Evolutionary conservation across 306 rosid species (phyloP).

Genomic region (Amphicarpaea edgeworthii): DNA sequence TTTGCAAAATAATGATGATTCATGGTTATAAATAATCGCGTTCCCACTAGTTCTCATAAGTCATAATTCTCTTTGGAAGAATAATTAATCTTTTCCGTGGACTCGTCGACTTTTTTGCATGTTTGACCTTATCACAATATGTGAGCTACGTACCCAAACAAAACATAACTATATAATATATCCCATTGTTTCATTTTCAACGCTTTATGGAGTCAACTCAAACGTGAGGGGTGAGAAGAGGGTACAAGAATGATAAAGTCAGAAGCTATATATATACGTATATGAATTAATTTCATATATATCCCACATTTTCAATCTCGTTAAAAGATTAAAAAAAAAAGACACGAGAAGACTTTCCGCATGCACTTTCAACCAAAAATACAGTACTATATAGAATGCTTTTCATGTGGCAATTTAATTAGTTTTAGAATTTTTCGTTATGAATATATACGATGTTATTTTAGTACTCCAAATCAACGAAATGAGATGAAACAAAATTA

Average conservation of each 20-base stretch:
- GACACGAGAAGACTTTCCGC: neutral
- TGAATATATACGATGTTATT: no score
- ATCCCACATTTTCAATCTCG: conserved; percentile 1
- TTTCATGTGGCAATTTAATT: neutral
- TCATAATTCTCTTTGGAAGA: neutral
- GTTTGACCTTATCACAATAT: neutral
- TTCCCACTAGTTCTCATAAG: conserved; percentile 12
- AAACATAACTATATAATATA: neutral
- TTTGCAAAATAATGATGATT: neutral
- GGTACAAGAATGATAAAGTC: neutral
- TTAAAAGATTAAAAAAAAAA: neutral
- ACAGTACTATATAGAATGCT: no score
- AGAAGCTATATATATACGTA: no score
- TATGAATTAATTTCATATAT: neutral
- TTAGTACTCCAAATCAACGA: no score
- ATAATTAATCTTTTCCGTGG: neutral
- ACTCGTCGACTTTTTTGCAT: neutral
- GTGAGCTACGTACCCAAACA: neutral
- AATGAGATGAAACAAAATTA: neutral
- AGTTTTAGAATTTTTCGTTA: no score
- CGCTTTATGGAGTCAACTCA: conserved; percentile 2
- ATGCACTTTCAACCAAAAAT: neutral
- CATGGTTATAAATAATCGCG: conserved; percentile 5
- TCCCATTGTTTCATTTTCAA: conserved; percentile 2
- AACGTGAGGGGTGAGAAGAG: neutral